These are phyloP conservation scores for Polygonum aviculare DNA, from an alignment of 148 eudicot species.

Conservation along the genomic window DNA sequence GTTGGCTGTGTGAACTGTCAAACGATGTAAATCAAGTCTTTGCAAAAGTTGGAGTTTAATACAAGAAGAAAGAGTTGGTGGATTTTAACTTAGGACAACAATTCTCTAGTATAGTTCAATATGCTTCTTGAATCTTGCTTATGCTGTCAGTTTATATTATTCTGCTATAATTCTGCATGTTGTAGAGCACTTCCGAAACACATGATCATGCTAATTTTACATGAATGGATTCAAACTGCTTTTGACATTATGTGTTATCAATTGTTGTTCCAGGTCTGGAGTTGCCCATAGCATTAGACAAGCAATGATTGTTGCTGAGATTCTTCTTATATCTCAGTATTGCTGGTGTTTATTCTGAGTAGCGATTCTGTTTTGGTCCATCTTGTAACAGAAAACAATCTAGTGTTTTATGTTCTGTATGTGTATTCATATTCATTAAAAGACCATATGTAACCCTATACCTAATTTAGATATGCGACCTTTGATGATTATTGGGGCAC, in stretches of 20 bases:
- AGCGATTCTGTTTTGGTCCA: slow-evolving; percentile 27
- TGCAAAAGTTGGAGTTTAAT: not conserved
- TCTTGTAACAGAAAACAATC: slow-evolving; percentile 28
- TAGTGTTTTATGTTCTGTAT: slow-evolving; percentile 17
- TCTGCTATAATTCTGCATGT: not conserved
- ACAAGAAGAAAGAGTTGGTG: not conserved
- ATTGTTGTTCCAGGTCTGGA: slow-evolving; percentile 29
- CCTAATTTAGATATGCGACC: slow-evolving; percentile 3
- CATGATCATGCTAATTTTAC: not conserved
- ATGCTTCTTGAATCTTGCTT: not conserved
- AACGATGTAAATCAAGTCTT: not conserved
- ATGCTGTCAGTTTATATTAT: not conserved
- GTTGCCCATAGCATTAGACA: slow-evolving; percentile 20
- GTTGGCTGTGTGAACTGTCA: not conserved
- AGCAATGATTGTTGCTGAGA: slow-evolving; percentile 18
- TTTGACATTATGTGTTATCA: slow-evolving; percentile 13
- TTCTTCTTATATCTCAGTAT: slow-evolving; percentile 17
- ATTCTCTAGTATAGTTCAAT: not conserved
- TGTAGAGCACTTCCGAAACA: not conserved
- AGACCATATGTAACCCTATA: slow-evolving; percentile 11
- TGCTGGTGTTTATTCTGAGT: slow-evolving; percentile 20
- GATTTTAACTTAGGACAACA: not conserved
- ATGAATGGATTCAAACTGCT: slow-evolving; percentile 5
- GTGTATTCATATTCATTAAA: slow-evolving; percentile 18
- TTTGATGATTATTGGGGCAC: not conserved